A percentile compares a stretch with the other conserved stretches of the same genome.
Evolutionary conservation across 2,329 filamentous ascomycete genomes (phyloP).

Genomic region (Nothomitra cinnamomea): DNA sequence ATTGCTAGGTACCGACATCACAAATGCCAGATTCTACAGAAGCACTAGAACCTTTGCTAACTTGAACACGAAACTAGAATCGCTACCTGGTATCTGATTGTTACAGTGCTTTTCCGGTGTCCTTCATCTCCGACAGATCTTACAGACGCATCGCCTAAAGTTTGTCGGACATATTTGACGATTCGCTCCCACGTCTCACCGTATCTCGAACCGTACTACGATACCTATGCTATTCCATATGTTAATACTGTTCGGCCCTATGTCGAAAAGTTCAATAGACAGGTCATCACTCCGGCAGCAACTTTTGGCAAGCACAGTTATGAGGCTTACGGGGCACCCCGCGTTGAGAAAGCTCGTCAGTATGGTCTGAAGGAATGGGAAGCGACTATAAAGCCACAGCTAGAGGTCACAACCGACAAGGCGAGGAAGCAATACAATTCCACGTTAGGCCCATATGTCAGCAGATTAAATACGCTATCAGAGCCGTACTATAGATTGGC

Average conservation of each 20-base stretch:
- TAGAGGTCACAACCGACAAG: slow-evolving; percentile 45
- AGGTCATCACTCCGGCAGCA: slow-evolving; percentile 51
- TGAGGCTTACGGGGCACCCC: slow-evolving; percentile 56
- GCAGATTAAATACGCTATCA: slow-evolving; percentile 37
- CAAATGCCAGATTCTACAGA: too few species aligned
- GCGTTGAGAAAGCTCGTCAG: slow-evolving; percentile 47
- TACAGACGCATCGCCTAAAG: slow-evolving; percentile 49
- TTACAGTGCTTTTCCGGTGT: slow-evolving; percentile 69
- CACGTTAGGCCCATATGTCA: slow-evolving; percentile 56
- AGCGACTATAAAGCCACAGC: slow-evolving; percentile 55
- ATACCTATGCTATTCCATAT: slow-evolving; percentile 69
- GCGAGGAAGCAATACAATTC: slow-evolving; percentile 51
- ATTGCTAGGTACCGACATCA: slow-evolving; percentile 33
- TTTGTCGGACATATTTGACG: slow-evolving; percentile 68
- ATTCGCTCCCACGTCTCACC: slow-evolving; percentile 52
- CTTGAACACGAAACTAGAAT: slow-evolving; percentile 12
- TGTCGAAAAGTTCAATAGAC: slow-evolving; percentile 34
- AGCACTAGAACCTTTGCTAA: neutral
- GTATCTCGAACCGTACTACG: slow-evolving; percentile 70
- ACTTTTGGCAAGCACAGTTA: slow-evolving; percentile 43
- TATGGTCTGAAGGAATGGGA: slow-evolving; percentile 61
- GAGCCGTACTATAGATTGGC: slow-evolving; percentile 58
- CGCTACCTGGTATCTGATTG: slow-evolving; percentile 58
- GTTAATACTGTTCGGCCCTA: slow-evolving; percentile 64
- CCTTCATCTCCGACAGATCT: slow-evolving; percentile 52